These are phyloP conservation scores for Haplosporangium sp. DNA, from an alignment of 371 early-diverging fungal genomes.

Conservation along the genomic window DNA sequence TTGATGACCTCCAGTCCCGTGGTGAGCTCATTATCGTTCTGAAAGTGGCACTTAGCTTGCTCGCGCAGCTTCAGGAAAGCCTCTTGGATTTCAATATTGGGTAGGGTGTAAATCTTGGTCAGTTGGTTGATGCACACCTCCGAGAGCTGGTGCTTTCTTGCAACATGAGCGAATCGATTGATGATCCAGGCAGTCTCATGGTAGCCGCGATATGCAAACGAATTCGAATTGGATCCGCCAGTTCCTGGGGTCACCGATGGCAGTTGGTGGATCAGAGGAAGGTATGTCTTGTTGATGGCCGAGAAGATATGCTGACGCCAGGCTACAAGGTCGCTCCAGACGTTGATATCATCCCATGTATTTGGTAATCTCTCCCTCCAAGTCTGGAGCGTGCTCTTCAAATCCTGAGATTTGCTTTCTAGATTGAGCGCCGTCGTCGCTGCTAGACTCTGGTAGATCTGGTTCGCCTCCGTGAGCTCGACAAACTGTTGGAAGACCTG, in stretches of 20 bases:
- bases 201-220: conserved; percentile 96
- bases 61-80: conserved; percentile 97
- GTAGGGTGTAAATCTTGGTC: conserved; percentile 97
- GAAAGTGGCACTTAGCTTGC: conserved; percentile 98
- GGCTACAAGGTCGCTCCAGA: conserved; percentile 98
- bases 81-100: conserved; percentile 99
- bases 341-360: conserved; percentile 95
- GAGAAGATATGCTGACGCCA: conserved; percentile 99
- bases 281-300: conserved; percentile 93
- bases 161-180: conserved; percentile 99
- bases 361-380: conserved; percentile 99
- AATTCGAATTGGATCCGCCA: conserved; percentile 71
- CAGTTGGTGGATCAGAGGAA: conserved; percentile 85
- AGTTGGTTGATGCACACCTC: conserved; percentile 95
- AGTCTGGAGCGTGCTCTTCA: conserved; percentile 90
- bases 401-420: conserved; percentile 85
- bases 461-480: conserved; percentile 92
- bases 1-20: conserved; percentile 98
- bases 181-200: conserved; percentile 99
- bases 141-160: conserved; percentile 93
- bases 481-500: conserved; percentile 96
- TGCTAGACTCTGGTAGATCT: conserved; percentile 85
- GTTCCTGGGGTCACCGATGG: conserved; percentile 59
- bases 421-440: conserved; percentile 83
- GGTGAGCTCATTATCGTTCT: conserved; percentile 84